phyloP scores from a whole-genome alignment of 1,284 basidiomycete species.

The Kalmanozyma brasiliensis region DNA sequence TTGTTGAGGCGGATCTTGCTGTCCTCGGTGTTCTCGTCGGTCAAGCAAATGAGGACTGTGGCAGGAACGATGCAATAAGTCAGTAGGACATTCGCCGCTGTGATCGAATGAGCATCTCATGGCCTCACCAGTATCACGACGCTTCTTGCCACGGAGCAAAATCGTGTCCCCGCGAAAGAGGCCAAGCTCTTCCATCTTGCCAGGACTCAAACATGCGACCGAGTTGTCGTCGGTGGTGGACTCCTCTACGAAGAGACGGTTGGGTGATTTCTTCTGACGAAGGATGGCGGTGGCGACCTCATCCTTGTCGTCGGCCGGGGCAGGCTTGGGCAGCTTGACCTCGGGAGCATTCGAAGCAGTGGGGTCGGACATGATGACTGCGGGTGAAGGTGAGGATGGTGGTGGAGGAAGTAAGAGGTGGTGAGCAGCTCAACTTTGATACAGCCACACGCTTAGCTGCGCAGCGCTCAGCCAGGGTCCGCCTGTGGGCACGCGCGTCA shows the following conservation, averaged over 20 bases:
- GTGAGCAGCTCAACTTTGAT: not conserved
- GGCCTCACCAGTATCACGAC: constrained; percentile 74
- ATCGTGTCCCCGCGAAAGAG: constrained; percentile 90
- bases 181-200: constrained; percentile 93
- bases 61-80: too few species aligned
- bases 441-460: constrained; percentile 3
- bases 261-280: constrained; percentile 62
- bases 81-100: too few species aligned
- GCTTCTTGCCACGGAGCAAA: constrained; percentile 81
- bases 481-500: too few species aligned
- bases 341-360: constrained; percentile 32
- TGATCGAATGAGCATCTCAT: too few species aligned
- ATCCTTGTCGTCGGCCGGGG: constrained; percentile 52
- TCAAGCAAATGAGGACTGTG: constrained; percentile 91
- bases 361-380: constrained; percentile 47
- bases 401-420: constrained; percentile 1
- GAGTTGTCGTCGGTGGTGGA: constrained; percentile 68
- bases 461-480: not conserved
- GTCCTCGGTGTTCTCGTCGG: constrained; percentile 95
- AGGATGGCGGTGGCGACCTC: constrained; percentile 66
- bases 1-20: constrained; percentile 97
- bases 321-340: constrained; percentile 27
- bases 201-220: constrained; percentile 93
- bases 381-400: constrained; percentile 2
- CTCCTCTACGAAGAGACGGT: constrained; percentile 67